Evolutionary conservation across 2,329 filamentous ascomycete genomes (phyloP).

Genomic region (Calonectria leucothoes): DNA sequence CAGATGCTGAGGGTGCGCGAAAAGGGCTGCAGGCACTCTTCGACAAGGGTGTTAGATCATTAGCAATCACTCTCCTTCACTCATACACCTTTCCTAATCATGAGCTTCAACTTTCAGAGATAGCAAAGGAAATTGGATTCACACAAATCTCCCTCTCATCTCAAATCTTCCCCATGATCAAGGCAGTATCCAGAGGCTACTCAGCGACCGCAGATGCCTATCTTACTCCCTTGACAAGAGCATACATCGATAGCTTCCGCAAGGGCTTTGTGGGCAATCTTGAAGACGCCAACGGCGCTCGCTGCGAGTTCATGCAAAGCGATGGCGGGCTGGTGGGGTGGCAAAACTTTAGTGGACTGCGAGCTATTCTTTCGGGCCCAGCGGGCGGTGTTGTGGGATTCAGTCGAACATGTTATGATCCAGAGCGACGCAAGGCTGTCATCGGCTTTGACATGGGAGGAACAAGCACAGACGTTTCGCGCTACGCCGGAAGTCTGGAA

Average conservation of each 20-base stretch:
- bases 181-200: slow-evolving; percentile 52
- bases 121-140: slow-evolving; percentile 53
- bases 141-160: slow-evolving; percentile 28
- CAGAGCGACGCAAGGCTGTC: slow-evolving; percentile 73
- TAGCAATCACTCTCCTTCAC: slow-evolving; percentile 75
- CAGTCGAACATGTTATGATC: slow-evolving; percentile 78
- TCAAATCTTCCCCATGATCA: slow-evolving; percentile 49
- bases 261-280: slow-evolving; percentile 49
- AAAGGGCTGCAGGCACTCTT: slow-evolving; percentile 69
- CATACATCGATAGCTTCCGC: slow-evolving; percentile 45
- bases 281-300: slow-evolving; percentile 31
- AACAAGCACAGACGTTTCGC: slow-evolving; percentile 79
- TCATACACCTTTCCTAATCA: slow-evolving; percentile 73
- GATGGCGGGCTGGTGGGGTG: slow-evolving; percentile 64
- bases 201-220: slow-evolving; percentile 56
- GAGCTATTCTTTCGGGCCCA: slow-evolving; percentile 78
- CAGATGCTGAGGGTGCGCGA: slow-evolving; percentile 63
- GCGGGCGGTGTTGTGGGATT: slow-evolving; percentile 83
- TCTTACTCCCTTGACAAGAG: slow-evolving; percentile 50
- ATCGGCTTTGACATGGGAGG: slow-evolving; percentile 81
- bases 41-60: slow-evolving; percentile 64
- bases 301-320: slow-evolving; percentile 58
- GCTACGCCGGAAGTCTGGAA: slow-evolving; percentile 64
- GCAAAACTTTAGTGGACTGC: slow-evolving; percentile 74
- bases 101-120: slow-evolving; percentile 47